Conservation (phyloP, 108 stramenopile genomes). For the Conticribra guillardii region DNA sequence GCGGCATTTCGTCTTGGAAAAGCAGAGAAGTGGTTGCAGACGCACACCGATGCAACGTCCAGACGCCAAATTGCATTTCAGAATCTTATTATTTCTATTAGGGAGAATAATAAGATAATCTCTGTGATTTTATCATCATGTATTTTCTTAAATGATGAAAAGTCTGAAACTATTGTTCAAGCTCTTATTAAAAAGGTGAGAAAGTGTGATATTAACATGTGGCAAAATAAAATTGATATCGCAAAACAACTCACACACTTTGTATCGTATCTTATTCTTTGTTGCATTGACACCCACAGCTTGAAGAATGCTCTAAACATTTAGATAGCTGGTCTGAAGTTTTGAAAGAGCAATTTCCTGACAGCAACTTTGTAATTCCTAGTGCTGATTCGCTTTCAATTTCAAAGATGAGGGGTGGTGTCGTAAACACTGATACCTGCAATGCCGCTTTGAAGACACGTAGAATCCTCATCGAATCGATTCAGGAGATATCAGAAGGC, state of each 20-base stretch:
- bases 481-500: neutral
- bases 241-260: neutral
- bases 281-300: too few relatives aligned
- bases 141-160: slow-evolving; percentile 28
- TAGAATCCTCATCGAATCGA: neutral
- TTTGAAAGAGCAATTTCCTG: slow-evolving; percentile 4
- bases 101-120: neutral
- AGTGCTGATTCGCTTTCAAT: slow-evolving; percentile 11
- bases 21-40: slow-evolving; percentile 6
- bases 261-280: neutral
- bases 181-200: slow-evolving; percentile 6
- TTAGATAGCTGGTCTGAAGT: too few relatives aligned
- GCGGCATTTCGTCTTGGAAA: slow-evolving; percentile 17
- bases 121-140: slow-evolving; percentile 23
- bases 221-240: too few relatives aligned
- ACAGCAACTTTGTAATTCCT: neutral
- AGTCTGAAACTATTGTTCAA: slow-evolving; percentile 1
- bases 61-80: slow-evolving; percentile 10
- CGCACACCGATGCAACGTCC: slow-evolving; percentile 18
- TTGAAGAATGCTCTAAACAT: too few relatives aligned
- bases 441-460: slow-evolving; percentile 11
- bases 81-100: neutral
- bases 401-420: slow-evolving; percentile 4
- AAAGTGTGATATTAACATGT: neutral
- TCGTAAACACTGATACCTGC: slow-evolving; percentile 21